These are phyloP conservation scores for Pleodorina starrii DNA, from an alignment of 139 green algal species.

Conservation along the genomic window DNA sequence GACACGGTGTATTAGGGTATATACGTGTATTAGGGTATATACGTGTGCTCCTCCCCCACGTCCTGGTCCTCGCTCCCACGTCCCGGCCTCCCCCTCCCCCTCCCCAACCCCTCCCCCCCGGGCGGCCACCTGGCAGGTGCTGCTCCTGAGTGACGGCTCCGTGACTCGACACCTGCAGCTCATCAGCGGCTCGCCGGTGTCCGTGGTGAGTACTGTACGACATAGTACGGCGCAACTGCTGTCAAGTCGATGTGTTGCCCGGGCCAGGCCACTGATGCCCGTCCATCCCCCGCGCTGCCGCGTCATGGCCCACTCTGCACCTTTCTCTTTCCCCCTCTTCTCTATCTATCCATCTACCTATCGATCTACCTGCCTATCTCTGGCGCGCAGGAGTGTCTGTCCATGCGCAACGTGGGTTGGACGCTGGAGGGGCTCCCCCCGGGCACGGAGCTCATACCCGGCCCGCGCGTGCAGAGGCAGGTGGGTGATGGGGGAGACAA, in stretches of 20 bases:
- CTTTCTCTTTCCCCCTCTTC: background rate
- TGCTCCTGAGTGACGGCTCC: conserved; percentile 96
- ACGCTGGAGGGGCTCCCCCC: conserved; percentile 64
- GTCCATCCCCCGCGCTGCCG: background rate
- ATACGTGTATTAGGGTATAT: too few relatives aligned
- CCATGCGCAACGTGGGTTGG: conserved; percentile 73
- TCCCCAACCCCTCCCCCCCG: background rate
- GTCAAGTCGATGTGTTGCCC: too few relatives aligned
- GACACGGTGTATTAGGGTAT: too few relatives aligned
- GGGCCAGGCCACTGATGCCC: too few relatives aligned
- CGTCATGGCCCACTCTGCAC: background rate
- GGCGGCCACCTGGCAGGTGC: too few relatives aligned
- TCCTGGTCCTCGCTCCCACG: background rate
- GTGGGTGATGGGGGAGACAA: too few relatives aligned
- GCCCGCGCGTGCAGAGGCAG: conserved; percentile 54
- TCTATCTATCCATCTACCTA: background rate
- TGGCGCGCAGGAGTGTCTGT: conserved; percentile 79
- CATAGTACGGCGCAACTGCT: too few relatives aligned
- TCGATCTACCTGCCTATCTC: background rate
- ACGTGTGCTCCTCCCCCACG: background rate
- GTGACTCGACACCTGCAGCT: conserved; percentile 97
- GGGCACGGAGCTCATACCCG: conserved; percentile 62
- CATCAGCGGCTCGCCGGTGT: conserved; percentile 70
- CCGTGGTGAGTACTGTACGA: conserved; percentile 67
- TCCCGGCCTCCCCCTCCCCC: background rate